Percentiles rank a stretch among this genome's conserved stretches.
phyloP scores from a whole-genome alignment of 2,329 filamentous ascomycete species.

The Raffaelea ambrosiae region DNA sequence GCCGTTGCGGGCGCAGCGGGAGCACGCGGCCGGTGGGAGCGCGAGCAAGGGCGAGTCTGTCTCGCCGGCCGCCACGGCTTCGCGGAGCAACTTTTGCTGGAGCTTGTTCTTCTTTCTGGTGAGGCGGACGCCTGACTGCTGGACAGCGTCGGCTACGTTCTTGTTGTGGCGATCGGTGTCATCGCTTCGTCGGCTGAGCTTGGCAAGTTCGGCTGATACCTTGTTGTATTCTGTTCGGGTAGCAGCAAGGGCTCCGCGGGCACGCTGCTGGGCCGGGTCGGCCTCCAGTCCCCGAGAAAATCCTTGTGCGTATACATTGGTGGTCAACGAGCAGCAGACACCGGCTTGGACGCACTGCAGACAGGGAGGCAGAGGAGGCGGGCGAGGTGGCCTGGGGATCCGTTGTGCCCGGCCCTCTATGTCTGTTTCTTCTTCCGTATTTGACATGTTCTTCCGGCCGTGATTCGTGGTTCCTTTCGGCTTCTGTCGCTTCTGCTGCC shows the following conservation, averaged over 20 bases:
- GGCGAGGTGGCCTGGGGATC: conserved; percentile 6
- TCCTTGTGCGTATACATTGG: conserved; percentile 3
- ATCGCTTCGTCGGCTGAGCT: too few species aligned
- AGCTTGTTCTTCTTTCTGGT: conserved; percentile 7
- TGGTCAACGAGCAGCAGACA: conserved; percentile 12
- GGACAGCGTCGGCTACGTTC: too few species aligned
- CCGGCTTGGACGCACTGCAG: conserved; percentile 11
- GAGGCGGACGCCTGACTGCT: neutral
- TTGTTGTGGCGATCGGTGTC: too few species aligned
- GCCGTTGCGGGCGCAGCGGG: conserved; percentile 7
- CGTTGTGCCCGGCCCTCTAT: neutral
- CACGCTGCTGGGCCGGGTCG: too few species aligned
- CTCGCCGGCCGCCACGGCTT: conserved; percentile 1
- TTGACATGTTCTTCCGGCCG: too few species aligned
- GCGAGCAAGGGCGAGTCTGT: conserved; percentile 8
- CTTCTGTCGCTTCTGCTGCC: neutral
- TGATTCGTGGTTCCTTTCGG: neutral
- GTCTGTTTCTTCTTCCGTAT: too few species aligned
- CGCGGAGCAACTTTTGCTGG: conserved; percentile 3
- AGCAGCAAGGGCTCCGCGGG: too few species aligned
- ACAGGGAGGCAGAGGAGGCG: conserved; percentile 11
- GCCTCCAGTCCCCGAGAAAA: too few species aligned
- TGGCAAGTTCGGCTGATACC: too few species aligned
- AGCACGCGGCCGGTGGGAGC: conserved; percentile 7
- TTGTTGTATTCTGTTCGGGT: too few species aligned